Conservation (phyloP, 306 rosid species). For the Acacia acuminata region DNA sequence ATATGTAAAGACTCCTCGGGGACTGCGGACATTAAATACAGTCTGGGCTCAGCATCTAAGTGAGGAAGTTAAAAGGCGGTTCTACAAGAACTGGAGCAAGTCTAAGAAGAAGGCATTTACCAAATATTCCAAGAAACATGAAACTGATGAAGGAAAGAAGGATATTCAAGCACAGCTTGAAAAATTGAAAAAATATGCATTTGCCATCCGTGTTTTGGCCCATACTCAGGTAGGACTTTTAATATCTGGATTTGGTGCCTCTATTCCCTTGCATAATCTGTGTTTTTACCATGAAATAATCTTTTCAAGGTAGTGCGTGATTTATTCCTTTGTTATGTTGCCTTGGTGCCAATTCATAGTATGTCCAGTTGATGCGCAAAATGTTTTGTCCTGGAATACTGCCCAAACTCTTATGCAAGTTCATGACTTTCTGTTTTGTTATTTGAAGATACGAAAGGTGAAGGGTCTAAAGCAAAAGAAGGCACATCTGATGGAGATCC, state of each 20-base stretch:
- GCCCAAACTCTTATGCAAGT: not conserved
- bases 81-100: conserved; percentile 83
- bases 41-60: conserved; percentile 88
- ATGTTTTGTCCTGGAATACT: not conserved
- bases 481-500: conserved; percentile 89
- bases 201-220: conserved; percentile 72
- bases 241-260: not conserved
- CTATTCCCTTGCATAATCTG: not conserved
- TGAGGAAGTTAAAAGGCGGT: conserved; percentile 71
- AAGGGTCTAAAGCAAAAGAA: conserved; percentile 89
- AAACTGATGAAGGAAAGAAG: conserved; percentile 66
- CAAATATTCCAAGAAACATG: conserved; percentile 58
- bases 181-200: conserved; percentile 65
- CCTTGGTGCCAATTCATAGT: not conserved
- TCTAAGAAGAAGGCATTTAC: conserved; percentile 84
- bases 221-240: conserved; percentile 67
- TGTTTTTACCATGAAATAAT: not conserved
- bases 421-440: not conserved
- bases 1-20: conserved; percentile 66
- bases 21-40: conserved; percentile 63
- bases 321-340: not conserved
- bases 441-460: conserved; percentile 66
- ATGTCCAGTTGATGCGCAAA: not conserved
- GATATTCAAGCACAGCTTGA: conserved; percentile 57
- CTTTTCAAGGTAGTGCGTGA: not conserved